These are phyloP conservation scores for Bruguiera parviflora DNA, from an alignment of 345 rosid species.

Conservation along the genomic window DNA sequence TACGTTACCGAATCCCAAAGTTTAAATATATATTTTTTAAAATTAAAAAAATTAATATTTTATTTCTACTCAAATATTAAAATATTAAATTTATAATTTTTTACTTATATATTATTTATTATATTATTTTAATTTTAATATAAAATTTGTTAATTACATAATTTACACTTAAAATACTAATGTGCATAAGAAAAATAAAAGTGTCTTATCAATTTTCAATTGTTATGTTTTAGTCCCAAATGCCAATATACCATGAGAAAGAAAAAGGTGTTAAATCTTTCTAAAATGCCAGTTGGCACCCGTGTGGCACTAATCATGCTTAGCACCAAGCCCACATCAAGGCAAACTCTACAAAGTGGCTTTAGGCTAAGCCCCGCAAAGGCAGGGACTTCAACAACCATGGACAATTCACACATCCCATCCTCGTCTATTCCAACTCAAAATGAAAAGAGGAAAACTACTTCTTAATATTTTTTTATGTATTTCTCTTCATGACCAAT, in stretches of 20 bases:
- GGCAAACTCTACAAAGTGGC: constrained; percentile 57
- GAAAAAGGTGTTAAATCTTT: constrained; percentile 12
- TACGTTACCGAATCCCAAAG: neutral
- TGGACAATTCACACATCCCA: neutral
- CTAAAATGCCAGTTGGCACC: constrained; percentile 59
- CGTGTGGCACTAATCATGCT: constrained; percentile 80
- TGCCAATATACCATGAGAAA: neutral
- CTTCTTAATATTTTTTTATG: neutral
- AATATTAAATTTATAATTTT: too few relatives aligned
- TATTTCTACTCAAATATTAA: too few relatives aligned
- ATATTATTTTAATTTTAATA: too few relatives aligned
- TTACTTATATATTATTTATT: too few relatives aligned
- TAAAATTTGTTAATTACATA: too few relatives aligned
- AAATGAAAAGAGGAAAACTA: too few relatives aligned
- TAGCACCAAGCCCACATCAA: constrained; percentile 48
- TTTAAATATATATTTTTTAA: neutral
- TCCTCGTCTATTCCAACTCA: too few relatives aligned
- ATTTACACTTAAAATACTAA: too few relatives aligned
- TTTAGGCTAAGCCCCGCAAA: constrained; percentile 9
- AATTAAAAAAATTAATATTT: too few relatives aligned
- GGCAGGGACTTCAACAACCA: neutral
- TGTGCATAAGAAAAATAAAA: neutral
- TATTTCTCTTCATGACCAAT: neutral
- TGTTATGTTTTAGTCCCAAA: constrained; percentile 3
- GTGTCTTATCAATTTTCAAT: neutral